phyloP scores from a whole-genome alignment of 495 filamentous ascomycete genomes.

The Hypoxylon cercidicola region DNA sequence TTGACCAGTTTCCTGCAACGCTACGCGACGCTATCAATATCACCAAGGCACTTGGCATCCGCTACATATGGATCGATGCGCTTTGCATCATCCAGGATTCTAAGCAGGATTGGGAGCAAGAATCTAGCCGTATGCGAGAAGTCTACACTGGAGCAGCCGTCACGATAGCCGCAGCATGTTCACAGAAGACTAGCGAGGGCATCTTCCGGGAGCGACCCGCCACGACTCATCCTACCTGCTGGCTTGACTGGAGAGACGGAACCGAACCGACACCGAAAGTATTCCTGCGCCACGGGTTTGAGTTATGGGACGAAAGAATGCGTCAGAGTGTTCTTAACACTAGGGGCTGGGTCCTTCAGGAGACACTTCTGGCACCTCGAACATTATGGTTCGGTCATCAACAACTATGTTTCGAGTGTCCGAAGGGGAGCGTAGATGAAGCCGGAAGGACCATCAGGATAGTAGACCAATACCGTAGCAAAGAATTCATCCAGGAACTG shows the following conservation, averaged over 20 bases:
- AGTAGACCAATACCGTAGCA: slow-evolving; percentile 39
- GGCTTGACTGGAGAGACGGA: slow-evolving; percentile 29
- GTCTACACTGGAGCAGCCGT: slow-evolving; percentile 44
- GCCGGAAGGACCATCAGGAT: slow-evolving; percentile 35
- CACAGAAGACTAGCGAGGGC: slow-evolving; percentile 37
- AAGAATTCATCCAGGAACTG: slow-evolving; percentile 40
- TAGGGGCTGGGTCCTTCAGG: slow-evolving; percentile 47
- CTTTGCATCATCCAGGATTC: slow-evolving; percentile 50
- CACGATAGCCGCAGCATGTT: slow-evolving; percentile 46
- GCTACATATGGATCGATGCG: slow-evolving; percentile 49
- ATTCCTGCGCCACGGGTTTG: slow-evolving; percentile 33
- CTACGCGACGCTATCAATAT: slow-evolving; percentile 44
- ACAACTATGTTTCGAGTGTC: slow-evolving; percentile 41
- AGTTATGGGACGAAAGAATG: slow-evolving; percentile 41
- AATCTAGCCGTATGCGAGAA: slow-evolving; percentile 44
- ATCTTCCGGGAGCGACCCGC: slow-evolving; percentile 35
- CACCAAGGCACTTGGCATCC: slow-evolving; percentile 39
- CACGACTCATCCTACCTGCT: slow-evolving; percentile 13
- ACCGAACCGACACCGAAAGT: slow-evolving; percentile 13
- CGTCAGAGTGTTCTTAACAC: slow-evolving; percentile 38
- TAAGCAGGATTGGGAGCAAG: slow-evolving; percentile 39
- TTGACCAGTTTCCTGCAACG: slow-evolving; percentile 39
- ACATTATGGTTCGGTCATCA: slow-evolving; percentile 45
- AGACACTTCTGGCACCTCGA: slow-evolving; percentile 43
- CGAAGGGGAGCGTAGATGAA: slow-evolving; percentile 39